These are phyloP conservation scores for Pilaira anomala DNA, from an alignment of 192 early-diverging fungal species.

Conservation along the genomic window DNA sequence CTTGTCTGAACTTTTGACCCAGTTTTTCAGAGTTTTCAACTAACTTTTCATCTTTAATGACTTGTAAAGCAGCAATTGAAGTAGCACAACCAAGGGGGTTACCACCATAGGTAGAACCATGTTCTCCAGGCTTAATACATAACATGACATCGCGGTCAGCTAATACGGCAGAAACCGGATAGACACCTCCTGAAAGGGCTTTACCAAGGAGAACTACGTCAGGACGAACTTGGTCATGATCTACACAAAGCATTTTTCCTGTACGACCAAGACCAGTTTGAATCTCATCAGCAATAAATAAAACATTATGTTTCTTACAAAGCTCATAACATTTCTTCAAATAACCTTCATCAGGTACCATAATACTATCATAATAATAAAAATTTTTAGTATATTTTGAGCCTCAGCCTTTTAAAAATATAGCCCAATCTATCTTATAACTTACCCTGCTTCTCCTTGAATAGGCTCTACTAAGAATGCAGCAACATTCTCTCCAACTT, in stretches of 20 bases:
- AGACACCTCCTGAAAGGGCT: constrained; percentile 95
- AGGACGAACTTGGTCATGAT: constrained; percentile 89
- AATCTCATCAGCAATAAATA: constrained; percentile 98
- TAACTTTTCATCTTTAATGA: constrained; percentile 91
- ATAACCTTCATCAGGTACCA: constrained; percentile 93
- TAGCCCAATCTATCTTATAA: background rate
- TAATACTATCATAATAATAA: constrained; percentile 54
- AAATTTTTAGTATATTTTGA: background rate
- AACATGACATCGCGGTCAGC: constrained; percentile 80
- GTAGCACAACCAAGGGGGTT: constrained; percentile 95
- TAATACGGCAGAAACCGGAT: constrained; percentile 95
- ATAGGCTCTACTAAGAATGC: constrained; percentile 98
- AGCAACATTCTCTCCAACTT: constrained; percentile 78
- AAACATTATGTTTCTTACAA: constrained; percentile 96
- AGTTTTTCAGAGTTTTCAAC: constrained; percentile 74
- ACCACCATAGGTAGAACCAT: constrained; percentile 97
- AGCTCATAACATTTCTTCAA: constrained; percentile 80
- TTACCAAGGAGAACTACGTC: constrained; percentile 96
- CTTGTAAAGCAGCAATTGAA: constrained; percentile 91
- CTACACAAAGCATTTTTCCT: constrained; percentile 90
- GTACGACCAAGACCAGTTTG: constrained; percentile 96
- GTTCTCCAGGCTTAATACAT: constrained; percentile 85
- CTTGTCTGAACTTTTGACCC: constrained; percentile 82
- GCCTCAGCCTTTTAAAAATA: background rate
- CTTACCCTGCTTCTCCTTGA: constrained; percentile 94